Base-by-base conservation (phyloP, 331 rosid species). In the Acacia concinna region DNA sequence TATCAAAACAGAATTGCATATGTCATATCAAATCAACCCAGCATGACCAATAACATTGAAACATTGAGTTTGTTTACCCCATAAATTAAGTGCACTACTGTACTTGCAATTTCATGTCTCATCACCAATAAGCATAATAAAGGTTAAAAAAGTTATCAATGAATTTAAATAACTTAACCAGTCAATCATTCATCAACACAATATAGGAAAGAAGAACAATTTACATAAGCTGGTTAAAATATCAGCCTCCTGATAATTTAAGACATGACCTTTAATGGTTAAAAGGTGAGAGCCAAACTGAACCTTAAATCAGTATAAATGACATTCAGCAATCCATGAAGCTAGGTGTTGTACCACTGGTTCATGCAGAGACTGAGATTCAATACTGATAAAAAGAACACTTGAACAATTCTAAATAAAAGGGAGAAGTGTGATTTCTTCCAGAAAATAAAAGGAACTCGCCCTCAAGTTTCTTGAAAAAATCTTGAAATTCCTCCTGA, bases 401-500 rank as follows among this genome's bases (percentile, higher is more conserved):
- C 20, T 62, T 51, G n/a, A 52, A 52, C 60, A 52, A 52, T n/a
- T n/a, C 60, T 52, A 20, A 21, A 52, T n/a, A n/a, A n/a, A n/a
- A 52, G 27, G 62, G 5, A 54, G n/a, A n/a, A n/a, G n/a, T n/a
- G n/a, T n/a, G n/a, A n/a, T 20, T 54, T 6, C 27, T 20, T 51
- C 27, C 20, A 20, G 59, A 52, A 77, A 93, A 87, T 72, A 81
- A 79, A 60, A 86, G 84, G 85, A 95, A 90, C 67, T 79, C 89
- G 64, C 79, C 86, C 63, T 91, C 92, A 81, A 95, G 94, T 70
- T 87, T 85, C 79, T 81, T 74, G 72, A 95, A 95, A 84, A 93
- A 95, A 56, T 89, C 86, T 84, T 93, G 97, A 81, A 90, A 91
- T 78, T 96, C 97, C 85, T 93, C 60, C 60, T n/a, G 13, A 5